Percentiles rank a stretch among this genome's conserved stretches.
Conservation (phyloP, 1,284 basidiomycete genomes). For the Ceratobasidium sp. region DNA sequence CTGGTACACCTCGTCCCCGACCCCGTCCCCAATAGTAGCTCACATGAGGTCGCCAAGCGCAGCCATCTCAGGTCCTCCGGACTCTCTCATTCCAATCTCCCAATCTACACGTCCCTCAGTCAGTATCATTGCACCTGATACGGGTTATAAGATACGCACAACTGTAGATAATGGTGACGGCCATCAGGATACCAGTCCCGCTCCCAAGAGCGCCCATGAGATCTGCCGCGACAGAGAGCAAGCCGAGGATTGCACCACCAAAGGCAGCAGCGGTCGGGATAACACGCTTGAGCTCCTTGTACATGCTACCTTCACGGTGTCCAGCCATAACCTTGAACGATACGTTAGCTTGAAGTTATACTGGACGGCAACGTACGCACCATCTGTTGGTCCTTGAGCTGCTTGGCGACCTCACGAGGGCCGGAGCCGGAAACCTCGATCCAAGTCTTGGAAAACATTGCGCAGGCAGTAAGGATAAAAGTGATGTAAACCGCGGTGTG, state of each 20-base stretch:
- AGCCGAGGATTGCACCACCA: conserved; percentile 94
- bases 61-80: conserved; percentile 78
- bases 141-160: conserved; percentile 65
- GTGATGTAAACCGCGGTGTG: conserved; percentile 93
- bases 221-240: conserved; percentile 96
- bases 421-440: conserved; percentile 98
- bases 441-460: conserved; percentile 99
- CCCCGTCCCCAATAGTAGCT: conserved; percentile 3
- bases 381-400: conserved; percentile 99
- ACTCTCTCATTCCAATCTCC: conserved; percentile 84
- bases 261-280: conserved; percentile 98
- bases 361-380: conserved; percentile 55
- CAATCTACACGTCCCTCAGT: conserved; percentile 63
- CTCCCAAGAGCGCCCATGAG: conserved; percentile 96
- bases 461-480: conserved; percentile 95
- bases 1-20: not conserved
- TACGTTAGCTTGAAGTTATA: conserved; percentile 51
- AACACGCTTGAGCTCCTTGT: conserved; percentile 98
- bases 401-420: conserved; percentile 96
- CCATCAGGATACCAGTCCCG: conserved; percentile 98
- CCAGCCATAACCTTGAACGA: conserved; percentile 87
- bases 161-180: conserved; percentile 97
- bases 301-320: conserved; percentile 97
- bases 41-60: conserved; percentile 68
- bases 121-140: not conserved